These are phyloP conservation scores for Myriosclerotinia duriaeana DNA, from an alignment of 2,329 filamentous ascomycete species.

Conservation along the genomic window DNA sequence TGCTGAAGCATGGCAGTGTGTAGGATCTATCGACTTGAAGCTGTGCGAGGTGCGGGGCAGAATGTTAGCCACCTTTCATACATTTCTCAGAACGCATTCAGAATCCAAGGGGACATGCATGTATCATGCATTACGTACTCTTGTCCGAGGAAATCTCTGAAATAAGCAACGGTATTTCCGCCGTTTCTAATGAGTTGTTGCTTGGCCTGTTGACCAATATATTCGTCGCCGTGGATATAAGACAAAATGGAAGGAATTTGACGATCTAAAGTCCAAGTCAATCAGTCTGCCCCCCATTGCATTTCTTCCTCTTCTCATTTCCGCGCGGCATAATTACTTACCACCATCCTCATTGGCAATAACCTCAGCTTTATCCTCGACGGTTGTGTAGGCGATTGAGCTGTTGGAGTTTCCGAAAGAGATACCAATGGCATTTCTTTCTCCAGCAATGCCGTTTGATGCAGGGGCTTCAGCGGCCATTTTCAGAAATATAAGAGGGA, in stretches of 20 bases:
- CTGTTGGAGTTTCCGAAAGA: slow-evolving; percentile 98
- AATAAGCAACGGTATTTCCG: slow-evolving; percentile 90
- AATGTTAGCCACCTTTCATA: slow-evolving; percentile 25
- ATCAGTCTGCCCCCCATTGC: slow-evolving; percentile 23
- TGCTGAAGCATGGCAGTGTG: slow-evolving; percentile 88
- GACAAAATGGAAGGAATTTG: slow-evolving; percentile 94
- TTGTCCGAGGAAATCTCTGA: slow-evolving; percentile 93
- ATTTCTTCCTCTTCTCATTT: background rate
- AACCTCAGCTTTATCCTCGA: slow-evolving; percentile 92
- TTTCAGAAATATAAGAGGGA: slow-evolving; percentile 23
- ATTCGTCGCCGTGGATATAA: slow-evolving; percentile 94
- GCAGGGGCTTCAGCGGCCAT: slow-evolving; percentile 38
- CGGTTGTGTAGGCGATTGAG: slow-evolving; percentile 91
- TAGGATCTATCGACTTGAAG: slow-evolving; percentile 95
- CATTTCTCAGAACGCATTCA: background rate
- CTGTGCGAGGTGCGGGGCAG: slow-evolving; percentile 43
- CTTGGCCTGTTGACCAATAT: slow-evolving; percentile 94
- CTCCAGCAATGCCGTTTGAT: slow-evolving; percentile 39
- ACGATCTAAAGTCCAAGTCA: slow-evolving; percentile 62
- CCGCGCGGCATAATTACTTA: slow-evolving; percentile 46
- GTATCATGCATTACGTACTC: slow-evolving; percentile 57
- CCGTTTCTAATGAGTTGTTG: slow-evolving; percentile 88
- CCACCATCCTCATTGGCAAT: slow-evolving; percentile 99
- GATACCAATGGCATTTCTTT: slow-evolving; percentile 82
- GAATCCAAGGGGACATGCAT: background rate